Evolutionary conservation across 441 rosid genomes (phyloP).

Genomic region (Cnidoscolus chayamansa): DNA sequence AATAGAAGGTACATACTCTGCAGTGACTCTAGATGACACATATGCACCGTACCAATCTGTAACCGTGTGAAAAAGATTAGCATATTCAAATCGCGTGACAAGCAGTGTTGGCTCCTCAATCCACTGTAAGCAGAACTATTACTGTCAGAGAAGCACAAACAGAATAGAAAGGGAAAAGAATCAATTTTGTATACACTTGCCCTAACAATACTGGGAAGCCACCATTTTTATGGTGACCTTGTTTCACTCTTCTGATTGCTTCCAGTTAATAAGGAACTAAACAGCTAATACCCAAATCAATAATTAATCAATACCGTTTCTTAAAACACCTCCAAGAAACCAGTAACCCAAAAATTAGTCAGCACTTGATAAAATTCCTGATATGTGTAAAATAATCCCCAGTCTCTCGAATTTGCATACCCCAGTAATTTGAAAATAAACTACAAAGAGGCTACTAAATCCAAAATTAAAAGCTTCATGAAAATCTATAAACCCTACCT

Average conservation of each 20-base stretch:
- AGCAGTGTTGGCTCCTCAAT: conserved; percentile 84
- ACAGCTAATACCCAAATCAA: not conserved
- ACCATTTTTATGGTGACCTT: not conserved
- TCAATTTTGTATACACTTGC: not conserved
- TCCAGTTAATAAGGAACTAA: not conserved
- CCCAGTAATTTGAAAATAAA: not conserved
- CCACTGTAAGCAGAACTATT: conserved; percentile 56
- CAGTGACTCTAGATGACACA: conserved; percentile 78
- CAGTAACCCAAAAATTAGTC: conserved; percentile 3
- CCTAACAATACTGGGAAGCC: not conserved
- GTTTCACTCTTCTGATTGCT: not conserved
- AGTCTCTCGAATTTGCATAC: not conserved
- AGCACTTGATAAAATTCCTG: not conserved
- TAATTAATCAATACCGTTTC: conserved; percentile 3
- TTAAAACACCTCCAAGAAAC: not conserved
- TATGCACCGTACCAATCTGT: conserved; percentile 96
- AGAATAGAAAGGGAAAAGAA: not conserved
- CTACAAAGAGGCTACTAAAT: too few species aligned
- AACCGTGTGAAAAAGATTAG: conserved; percentile 83
- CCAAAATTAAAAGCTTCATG: too few species aligned
- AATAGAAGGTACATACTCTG: conserved; percentile 35
- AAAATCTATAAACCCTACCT: conserved; percentile 40
- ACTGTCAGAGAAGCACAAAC: conserved; percentile 8
- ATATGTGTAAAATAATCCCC: too few species aligned
- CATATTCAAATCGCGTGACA: conserved; percentile 77